phyloP scores from a whole-genome alignment of 176 grass and related monocot genomes.

The Pontederia paniculata region DNA sequence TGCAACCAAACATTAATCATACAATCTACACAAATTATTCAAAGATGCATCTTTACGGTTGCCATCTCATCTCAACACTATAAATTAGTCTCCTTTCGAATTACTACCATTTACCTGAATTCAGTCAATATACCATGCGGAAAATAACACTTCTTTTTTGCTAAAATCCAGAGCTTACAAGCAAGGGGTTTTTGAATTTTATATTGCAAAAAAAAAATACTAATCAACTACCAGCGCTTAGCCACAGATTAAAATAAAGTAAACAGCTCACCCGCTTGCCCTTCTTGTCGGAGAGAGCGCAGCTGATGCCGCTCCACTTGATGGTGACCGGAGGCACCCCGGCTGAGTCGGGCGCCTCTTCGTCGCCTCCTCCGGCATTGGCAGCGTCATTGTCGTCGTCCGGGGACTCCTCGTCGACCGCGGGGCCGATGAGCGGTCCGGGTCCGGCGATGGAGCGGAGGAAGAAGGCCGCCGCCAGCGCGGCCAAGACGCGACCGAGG shows the following conservation, averaged over 20 bases:
- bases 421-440: constrained; percentile 40
- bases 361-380: constrained; percentile 11
- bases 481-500: constrained; percentile 59
- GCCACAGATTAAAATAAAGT: neutral
- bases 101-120: no score
- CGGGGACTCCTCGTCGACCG: constrained; percentile 16
- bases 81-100: no score
- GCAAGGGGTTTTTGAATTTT: no score
- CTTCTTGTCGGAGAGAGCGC: constrained; percentile 64
- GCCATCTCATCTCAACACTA: no score
- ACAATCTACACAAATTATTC: no score
- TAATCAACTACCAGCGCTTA: neutral
- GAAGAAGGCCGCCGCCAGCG: constrained; percentile 68
- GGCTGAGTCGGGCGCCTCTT: neutral
- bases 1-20: neutral
- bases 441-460: constrained; percentile 44
- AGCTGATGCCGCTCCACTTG: constrained; percentile 54
- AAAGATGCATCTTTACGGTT: no score
- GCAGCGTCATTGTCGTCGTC: constrained; percentile 6
- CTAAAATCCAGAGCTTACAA: no score
- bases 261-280: constrained; percentile 38
- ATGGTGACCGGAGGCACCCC: constrained; percentile 51
- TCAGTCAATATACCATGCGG: no score
- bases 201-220: neutral
- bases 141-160: no score